Evolutionary conservation across 2,329 filamentous ascomycete genomes (phyloP).

Genomic region (Trichoderma harzianum): DNA sequence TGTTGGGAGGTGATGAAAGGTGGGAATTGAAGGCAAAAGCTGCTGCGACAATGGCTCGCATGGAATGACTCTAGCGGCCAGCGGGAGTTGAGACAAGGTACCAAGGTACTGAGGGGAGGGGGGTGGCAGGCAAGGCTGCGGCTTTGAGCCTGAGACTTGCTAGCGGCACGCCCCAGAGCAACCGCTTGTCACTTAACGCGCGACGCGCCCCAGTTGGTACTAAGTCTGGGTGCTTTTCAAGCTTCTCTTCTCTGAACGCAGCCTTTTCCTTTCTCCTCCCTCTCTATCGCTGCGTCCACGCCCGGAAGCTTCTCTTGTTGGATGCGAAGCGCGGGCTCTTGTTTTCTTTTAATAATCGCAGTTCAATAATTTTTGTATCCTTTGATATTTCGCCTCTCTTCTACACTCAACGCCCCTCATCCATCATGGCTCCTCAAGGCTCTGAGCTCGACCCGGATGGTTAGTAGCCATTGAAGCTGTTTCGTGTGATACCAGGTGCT

Average conservation of each 20-base stretch:
- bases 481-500: not conserved
- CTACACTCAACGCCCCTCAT: not conserved
- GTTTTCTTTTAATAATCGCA: not conserved
- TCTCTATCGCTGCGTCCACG: not conserved
- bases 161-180: constrained; percentile 7
- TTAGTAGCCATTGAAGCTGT: constrained; percentile 23
- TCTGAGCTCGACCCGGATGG: constrained; percentile 37
- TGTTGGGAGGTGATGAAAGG: not conserved
- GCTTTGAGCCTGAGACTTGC: not conserved
- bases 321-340: not conserved
- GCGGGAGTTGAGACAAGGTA: not conserved
- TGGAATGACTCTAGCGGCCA: not conserved
- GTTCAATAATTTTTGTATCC: not conserved
- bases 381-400: not conserved
- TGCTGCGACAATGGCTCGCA: constrained; percentile 4
- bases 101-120: constrained; percentile 9
- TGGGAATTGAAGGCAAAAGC: not conserved
- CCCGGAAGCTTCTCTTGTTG: not conserved
- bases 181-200: constrained; percentile 36
- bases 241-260: constrained; percentile 21
- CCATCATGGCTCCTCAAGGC: constrained; percentile 37
- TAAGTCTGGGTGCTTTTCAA: constrained; percentile 26
- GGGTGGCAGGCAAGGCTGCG: constrained; percentile 9
- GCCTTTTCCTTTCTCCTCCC: not conserved
- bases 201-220: constrained; percentile 31